phyloP scores from a whole-genome alignment of 371 early-diverging fungal species.

The Batkoa obscura region DNA sequence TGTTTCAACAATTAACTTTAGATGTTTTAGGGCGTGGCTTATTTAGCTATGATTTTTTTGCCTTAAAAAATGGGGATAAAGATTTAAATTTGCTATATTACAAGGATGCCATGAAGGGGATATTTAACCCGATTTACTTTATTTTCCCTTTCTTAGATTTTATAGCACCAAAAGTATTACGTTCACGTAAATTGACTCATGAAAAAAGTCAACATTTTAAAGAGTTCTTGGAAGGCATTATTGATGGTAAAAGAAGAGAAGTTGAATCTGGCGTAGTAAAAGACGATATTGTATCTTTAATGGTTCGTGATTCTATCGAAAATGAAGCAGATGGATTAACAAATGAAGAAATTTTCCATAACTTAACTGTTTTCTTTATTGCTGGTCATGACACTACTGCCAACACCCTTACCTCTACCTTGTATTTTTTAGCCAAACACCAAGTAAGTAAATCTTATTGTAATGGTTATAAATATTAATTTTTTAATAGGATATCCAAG shows the following conservation, averaged over 20 bases:
- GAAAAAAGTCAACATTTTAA: background rate
- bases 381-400: conserved; percentile 30
- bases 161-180: background rate
- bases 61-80: background rate
- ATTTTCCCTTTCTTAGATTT: background rate
- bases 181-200: background rate
- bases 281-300: conserved; percentile 9
- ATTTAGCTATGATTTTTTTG: conserved; percentile 2
- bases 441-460: background rate
- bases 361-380: background rate
- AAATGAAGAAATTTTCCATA: background rate
- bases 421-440: conserved; percentile 19
- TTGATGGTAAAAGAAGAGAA: background rate
- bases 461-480: too few relatives aligned
- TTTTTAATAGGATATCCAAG: conserved; percentile 11
- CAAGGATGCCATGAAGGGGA: background rate
- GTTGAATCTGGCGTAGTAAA: background rate
- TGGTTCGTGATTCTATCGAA: conserved; percentile 8
- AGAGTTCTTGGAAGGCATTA: background rate
- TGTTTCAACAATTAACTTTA: background rate
- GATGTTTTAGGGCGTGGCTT: conserved; percentile 4
- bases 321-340: conserved; percentile 6
- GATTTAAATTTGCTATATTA: background rate
- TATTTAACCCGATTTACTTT: background rate
- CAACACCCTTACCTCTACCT: conserved; percentile 19